phyloP scores from a whole-genome alignment of 208 protist species.

The Crithidia bombi region DNA sequence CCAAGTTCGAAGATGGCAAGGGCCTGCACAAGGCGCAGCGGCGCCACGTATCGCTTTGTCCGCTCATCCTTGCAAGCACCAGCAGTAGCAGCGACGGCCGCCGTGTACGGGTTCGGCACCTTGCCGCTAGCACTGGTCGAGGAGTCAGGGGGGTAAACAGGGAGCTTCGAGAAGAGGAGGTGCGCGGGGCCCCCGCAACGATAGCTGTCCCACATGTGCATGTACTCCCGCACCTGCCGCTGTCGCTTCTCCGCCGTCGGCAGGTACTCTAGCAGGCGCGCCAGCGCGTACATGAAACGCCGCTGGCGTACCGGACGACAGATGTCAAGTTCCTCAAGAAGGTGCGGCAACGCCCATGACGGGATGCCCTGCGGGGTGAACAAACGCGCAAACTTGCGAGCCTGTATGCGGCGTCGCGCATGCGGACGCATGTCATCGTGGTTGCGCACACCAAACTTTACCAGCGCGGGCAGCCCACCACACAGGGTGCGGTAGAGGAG shows the following conservation, averaged over 20 bases:
- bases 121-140: background rate
- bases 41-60: slow-evolving; percentile 47
- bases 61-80: slow-evolving; percentile 2
- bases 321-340: slow-evolving; percentile 78
- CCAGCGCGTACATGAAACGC: slow-evolving; percentile 71
- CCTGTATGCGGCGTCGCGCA: slow-evolving; percentile 55
- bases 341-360: slow-evolving; percentile 70
- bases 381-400: slow-evolving; percentile 64
- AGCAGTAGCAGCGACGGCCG: background rate
- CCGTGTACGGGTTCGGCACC: slow-evolving; percentile 34
- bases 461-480: slow-evolving; percentile 49
- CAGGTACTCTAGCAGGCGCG: slow-evolving; percentile 70
- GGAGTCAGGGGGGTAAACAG: slow-evolving; percentile 49
- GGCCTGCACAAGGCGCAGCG: slow-evolving; percentile 73
- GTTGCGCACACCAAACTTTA: slow-evolving; percentile 47
- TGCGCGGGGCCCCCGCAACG: slow-evolving; percentile 57
- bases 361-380: slow-evolving; percentile 66
- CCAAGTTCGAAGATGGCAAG: slow-evolving; percentile 71
- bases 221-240: slow-evolving; percentile 58
- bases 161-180: slow-evolving; percentile 53
- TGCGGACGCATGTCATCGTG: slow-evolving; percentile 82
- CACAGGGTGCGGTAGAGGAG: slow-evolving; percentile 67
- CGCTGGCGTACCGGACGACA: slow-evolving; percentile 68
- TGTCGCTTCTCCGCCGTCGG: slow-evolving; percentile 61
- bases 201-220: slow-evolving; percentile 67